Base-by-base conservation (phyloP, 257 asterid species). In the Linderniella brevidens region DNA sequence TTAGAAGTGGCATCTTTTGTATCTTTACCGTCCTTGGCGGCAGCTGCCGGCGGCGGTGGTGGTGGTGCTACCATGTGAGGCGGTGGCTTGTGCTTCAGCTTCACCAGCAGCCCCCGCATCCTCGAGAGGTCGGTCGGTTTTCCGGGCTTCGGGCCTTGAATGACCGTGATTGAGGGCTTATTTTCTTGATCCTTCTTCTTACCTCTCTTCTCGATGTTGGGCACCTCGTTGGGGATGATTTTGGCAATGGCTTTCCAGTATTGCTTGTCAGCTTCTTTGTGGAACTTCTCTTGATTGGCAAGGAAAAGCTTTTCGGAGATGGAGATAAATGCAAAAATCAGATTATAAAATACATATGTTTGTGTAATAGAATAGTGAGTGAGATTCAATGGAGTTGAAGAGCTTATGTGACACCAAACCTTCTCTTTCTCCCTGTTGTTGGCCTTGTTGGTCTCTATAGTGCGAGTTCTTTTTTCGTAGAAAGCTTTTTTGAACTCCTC, bases 361-460 rank as follows among this genome's bases (percentile, higher is more conserved):
- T 1, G 13, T 39, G 13, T 9, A 39, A 9, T 13, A 3, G 13
- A 39, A 39, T 10, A 10, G 43, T 39, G 17, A 11, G 7, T n/a
- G 17, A 2, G 7, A 3, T 10, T 42, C 17, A 8, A 11, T 1
- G 17, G 13, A 42, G 15, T 7, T 42, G 17, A 42, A 17, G 17
- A 11, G 10, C 3, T 42, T 42, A 17, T 10, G 17, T 1, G 47
- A 42, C 5, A 42, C 17, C 47, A 42, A 42, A 88, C 98, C 95
- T 80, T 68, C 55, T 84, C 98, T 59, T 56, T 76, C 55, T 84
- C 87, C 62, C 98, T 61, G 80, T 84, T 84, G 63, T 45, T 72
- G 40, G 69, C 62, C 72, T 78, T 76, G 70, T 65, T 80, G 11
- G 82, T 64, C 82, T 88, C 98, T 57, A 80, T 47, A 49, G 56